Percentiles rank a stretch among this genome's conserved stretches.
phyloP scores from a whole-genome alignment of 805 yeast genomes.

The Saccharomycopsis fodiens region DNA sequence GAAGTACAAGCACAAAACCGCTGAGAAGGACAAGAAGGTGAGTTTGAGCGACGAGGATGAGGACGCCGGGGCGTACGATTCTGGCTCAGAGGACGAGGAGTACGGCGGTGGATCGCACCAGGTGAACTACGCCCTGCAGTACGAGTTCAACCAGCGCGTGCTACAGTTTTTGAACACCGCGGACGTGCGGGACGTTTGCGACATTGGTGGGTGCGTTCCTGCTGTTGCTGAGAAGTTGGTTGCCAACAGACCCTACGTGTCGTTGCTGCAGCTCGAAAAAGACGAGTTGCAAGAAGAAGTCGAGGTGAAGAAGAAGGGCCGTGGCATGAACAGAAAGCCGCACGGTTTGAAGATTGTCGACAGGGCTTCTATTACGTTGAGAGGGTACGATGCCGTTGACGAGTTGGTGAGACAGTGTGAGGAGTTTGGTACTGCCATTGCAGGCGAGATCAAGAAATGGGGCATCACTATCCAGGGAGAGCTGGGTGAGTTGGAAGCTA shows the following conservation, averaged over 20 bases:
- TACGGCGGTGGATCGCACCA: constrained; percentile 22
- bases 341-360: constrained; percentile 72
- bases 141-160: constrained; percentile 33
- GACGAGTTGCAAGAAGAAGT: constrained; percentile 42
- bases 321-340: constrained; percentile 41
- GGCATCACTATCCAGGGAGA: constrained; percentile 70
- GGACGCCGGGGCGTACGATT: constrained; percentile 43
- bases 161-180: constrained; percentile 76
- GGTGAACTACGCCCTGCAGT: background rate
- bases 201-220: constrained; percentile 66
- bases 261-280: constrained; percentile 51
- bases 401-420: constrained; percentile 82
- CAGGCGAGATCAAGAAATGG: constrained; percentile 74
- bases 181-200: constrained; percentile 65
- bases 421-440: constrained; percentile 61
- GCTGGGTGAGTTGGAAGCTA: constrained; percentile 58
- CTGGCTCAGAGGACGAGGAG: constrained; percentile 29
- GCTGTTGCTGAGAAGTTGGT: constrained; percentile 57
- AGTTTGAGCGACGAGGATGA: constrained; percentile 33
- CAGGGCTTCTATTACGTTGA: constrained; percentile 58
- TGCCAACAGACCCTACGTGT: constrained; percentile 60
- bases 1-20: constrained; percentile 5
- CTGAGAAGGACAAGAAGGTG: constrained; percentile 3
- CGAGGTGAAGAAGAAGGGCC: constrained; percentile 25
- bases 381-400: constrained; percentile 92